A percentile compares a stretch with the other conserved stretches of the same genome.
Conservation (phyloP, 495 filamentous ascomycete genomes). For the Cudoniella acicularis region DNA sequence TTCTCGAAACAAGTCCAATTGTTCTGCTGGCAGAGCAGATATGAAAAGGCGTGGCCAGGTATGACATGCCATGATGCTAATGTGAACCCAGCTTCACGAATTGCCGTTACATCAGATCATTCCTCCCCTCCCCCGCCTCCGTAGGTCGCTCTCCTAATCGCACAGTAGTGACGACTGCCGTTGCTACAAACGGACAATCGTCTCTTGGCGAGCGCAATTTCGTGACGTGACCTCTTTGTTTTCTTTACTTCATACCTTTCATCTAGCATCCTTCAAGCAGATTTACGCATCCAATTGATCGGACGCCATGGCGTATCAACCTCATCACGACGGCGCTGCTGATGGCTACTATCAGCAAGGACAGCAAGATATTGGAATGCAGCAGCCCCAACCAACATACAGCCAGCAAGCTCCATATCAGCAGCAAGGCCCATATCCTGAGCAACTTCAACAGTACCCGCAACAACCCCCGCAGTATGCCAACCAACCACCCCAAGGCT, state of each 20-base stretch:
- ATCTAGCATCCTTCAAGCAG: not conserved
- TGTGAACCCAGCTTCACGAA: no score
- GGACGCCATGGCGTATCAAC: constrained; percentile 12
- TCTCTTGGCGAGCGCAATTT: not conserved
- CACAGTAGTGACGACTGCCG: not conserved
- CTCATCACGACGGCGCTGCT: constrained; percentile 26
- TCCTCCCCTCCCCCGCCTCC: no score
- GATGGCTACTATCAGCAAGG: constrained; percentile 28
- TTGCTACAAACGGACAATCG: not conserved
- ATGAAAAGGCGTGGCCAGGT: no score
- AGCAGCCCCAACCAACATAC: not conserved
- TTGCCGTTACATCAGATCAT: no score
- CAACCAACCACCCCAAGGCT: not conserved
- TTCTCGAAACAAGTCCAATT: no score
- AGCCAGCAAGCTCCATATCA: not conserved
- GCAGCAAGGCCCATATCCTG: not conserved
- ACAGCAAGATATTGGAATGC: constrained; percentile 12
- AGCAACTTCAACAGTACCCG: not conserved
- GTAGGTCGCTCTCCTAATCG: no score
- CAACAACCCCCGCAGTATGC: not conserved
- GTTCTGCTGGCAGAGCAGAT: no score
- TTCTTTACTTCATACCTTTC: not conserved
- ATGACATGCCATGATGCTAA: no score
- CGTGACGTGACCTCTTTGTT: not conserved
- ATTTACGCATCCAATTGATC: not conserved